A percentile compares a stretch with the other conserved stretches of the same genome.
phyloP scores from a whole-genome alignment of 2,329 filamentous ascomycete genomes.

The Madurella fahalii region DNA sequence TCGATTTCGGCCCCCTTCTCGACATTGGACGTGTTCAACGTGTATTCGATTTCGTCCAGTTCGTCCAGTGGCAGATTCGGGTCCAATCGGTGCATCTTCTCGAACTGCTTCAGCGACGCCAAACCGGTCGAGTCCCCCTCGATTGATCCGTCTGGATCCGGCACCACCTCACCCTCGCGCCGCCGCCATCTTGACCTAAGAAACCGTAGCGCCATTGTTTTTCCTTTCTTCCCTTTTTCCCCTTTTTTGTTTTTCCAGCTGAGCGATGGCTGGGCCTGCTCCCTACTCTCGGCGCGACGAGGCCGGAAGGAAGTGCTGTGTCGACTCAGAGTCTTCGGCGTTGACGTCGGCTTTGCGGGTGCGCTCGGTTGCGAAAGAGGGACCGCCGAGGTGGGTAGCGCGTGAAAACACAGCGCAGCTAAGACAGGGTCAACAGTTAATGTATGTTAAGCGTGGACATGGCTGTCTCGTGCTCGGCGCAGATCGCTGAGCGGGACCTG shows the following conservation, averaged over 20 bases:
- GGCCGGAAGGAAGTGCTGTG: conserved; percentile 11
- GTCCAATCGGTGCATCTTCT: conserved; percentile 59
- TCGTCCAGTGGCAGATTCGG: conserved; percentile 62
- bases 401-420: conserved; percentile 9
- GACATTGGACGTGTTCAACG: conserved; percentile 50
- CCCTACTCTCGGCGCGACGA: conserved; percentile 18
- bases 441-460: conserved; percentile 23
- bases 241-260: conserved; percentile 2
- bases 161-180: conserved; percentile 22
- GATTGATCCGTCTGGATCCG: conserved; percentile 25
- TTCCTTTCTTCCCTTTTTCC: not conserved
- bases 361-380: conserved; percentile 1
- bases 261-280: conserved; percentile 13
- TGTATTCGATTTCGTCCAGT: conserved; percentile 56
- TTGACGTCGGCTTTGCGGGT: conserved; percentile 7
- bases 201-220: conserved; percentile 19
- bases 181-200: conserved; percentile 24
- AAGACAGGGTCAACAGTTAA: conserved; percentile 21
- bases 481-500: conserved; percentile 20
- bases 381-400: not conserved
- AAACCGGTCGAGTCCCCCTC: conserved; percentile 38
- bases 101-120: conserved; percentile 51
- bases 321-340: conserved; percentile 10
- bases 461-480: conserved; percentile 22
- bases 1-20: conserved; percentile 55